Conservation (phyloP, 305 asterid species). For the Rubia peregrina region DNA sequence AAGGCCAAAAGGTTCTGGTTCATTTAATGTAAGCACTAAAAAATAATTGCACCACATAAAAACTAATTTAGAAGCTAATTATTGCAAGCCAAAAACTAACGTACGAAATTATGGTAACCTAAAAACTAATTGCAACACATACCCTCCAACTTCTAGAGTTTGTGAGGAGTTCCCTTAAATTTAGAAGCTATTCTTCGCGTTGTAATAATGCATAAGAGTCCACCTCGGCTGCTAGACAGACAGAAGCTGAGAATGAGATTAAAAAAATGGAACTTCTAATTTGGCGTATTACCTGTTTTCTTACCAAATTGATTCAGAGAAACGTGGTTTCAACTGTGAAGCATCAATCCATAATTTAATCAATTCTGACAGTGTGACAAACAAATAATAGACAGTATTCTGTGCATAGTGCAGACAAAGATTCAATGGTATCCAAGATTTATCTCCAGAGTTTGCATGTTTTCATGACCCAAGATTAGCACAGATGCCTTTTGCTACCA, state of each 20-base stretch:
- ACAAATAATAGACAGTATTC: slow-evolving; percentile 23
- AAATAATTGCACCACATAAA: too few relatives aligned
- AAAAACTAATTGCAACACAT: not conserved
- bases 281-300: slow-evolving; percentile 49
- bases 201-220: not conserved
- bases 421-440: slow-evolving; percentile 28
- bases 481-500: slow-evolving; percentile 16
- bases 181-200: not conserved
- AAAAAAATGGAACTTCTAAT: slow-evolving; percentile 56
- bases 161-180: not conserved
- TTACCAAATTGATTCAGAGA: slow-evolving; percentile 21
- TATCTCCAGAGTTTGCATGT: slow-evolving; percentile 14
- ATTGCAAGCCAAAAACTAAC: too few relatives aligned
- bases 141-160: not conserved
- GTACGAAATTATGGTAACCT: not conserved
- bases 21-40: too few relatives aligned
- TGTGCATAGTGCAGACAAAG: slow-evolving; percentile 18
- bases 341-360: slow-evolving; percentile 18
- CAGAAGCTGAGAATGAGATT: slow-evolving; percentile 9
- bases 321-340: not conserved
- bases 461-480: slow-evolving; percentile 20
- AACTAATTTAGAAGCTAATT: too few relatives aligned
- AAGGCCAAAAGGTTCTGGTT: too few relatives aligned
- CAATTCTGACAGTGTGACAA: slow-evolving; percentile 60
- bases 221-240: not conserved